phyloP scores from a whole-genome alignment of 2,329 filamentous ascomycete species.

The Ascochyta clinopodiicola region DNA sequence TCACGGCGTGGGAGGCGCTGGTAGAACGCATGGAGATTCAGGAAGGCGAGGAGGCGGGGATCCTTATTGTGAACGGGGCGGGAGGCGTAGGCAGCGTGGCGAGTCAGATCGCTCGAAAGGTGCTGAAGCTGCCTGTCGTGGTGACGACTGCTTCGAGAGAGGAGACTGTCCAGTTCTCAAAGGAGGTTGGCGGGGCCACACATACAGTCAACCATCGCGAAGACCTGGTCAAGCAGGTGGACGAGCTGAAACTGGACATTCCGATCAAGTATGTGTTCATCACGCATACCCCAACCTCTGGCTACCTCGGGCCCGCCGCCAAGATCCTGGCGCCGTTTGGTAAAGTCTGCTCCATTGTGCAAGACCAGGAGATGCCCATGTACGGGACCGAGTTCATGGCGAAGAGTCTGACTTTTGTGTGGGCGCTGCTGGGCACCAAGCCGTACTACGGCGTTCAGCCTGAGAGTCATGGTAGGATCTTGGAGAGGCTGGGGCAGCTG shows the following conservation, averaged over 20 bases:
- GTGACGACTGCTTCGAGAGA: conserved; percentile 53
- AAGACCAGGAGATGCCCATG: conserved; percentile 51
- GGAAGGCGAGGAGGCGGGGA: conserved; percentile 41
- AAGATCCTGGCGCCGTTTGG: conserved; percentile 53
- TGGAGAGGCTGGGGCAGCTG: conserved; percentile 44
- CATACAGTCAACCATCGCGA: conserved; percentile 51
- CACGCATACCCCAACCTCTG: conserved; percentile 48
- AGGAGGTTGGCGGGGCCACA: conserved; percentile 54
- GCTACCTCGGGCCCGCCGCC: conserved; percentile 50
- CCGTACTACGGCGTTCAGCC: conserved; percentile 50
- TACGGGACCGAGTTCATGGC: conserved; percentile 57
- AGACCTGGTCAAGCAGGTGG: conserved; percentile 50
- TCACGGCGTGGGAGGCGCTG: conserved; percentile 36
- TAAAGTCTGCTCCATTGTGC: conserved; percentile 56
- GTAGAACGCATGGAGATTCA: conserved; percentile 52
- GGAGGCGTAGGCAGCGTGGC: conserved; percentile 56
- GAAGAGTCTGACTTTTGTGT: conserved; percentile 53
- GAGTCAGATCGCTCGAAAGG: conserved; percentile 52
- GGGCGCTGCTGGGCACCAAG: conserved; percentile 53
- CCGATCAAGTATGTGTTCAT: conserved; percentile 55
- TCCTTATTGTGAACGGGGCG: conserved; percentile 55
- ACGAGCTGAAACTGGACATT: conserved; percentile 43
- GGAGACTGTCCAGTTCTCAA: conserved; percentile 51
- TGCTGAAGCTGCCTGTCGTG: conserved; percentile 52
- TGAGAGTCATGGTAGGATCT: conserved; percentile 50